These are phyloP conservation scores for Cyberlindnera mississippiensis DNA, from an alignment of 805 yeast genomes.

Conservation along the genomic window DNA sequence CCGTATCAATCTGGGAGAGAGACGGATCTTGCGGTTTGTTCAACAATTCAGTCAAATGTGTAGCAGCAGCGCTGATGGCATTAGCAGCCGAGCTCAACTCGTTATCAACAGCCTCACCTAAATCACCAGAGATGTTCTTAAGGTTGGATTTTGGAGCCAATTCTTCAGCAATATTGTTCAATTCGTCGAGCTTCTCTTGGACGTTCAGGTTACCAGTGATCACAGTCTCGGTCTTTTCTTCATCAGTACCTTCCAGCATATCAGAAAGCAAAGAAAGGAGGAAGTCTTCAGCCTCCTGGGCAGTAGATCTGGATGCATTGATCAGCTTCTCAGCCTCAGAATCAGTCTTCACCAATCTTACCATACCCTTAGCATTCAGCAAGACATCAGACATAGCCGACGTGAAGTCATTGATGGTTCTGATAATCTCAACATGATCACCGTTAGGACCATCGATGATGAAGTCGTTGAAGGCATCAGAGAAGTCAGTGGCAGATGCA, in stretches of 20 bases:
- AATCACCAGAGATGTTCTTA: slow-evolving; percentile 42
- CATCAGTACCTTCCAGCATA: slow-evolving; percentile 46
- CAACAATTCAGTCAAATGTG: slow-evolving; percentile 51
- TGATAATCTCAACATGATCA: slow-evolving; percentile 58
- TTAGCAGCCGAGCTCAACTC: slow-evolving; percentile 73
- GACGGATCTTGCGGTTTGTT: slow-evolving; percentile 46
- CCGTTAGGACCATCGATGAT: slow-evolving; percentile 72
- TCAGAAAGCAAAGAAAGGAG: slow-evolving; percentile 56
- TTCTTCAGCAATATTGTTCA: slow-evolving; percentile 52
- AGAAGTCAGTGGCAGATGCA: slow-evolving; percentile 72
- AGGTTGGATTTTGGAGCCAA: slow-evolving; percentile 42
- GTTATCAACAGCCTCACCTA: slow-evolving; percentile 66
- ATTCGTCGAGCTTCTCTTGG: slow-evolving; percentile 63
- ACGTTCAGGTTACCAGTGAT: slow-evolving; percentile 72
- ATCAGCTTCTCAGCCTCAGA: slow-evolving; percentile 49
- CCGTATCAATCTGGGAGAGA: slow-evolving; percentile 52
- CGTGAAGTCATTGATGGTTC: slow-evolving; percentile 59
- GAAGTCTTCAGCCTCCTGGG: slow-evolving; percentile 57
- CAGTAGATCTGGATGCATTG: slow-evolving; percentile 48
- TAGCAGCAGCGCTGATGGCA: slow-evolving; percentile 63
- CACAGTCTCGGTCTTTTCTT: slow-evolving; percentile 71
- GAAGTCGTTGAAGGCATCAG: slow-evolving; percentile 68
- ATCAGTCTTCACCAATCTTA: slow-evolving; percentile 48
- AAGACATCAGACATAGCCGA: slow-evolving; percentile 58
- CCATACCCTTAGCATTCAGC: slow-evolving; percentile 66